phyloP scores from a whole-genome alignment of 1,284 basidiomycete species.

The Caloboletus inedulis region DNA sequence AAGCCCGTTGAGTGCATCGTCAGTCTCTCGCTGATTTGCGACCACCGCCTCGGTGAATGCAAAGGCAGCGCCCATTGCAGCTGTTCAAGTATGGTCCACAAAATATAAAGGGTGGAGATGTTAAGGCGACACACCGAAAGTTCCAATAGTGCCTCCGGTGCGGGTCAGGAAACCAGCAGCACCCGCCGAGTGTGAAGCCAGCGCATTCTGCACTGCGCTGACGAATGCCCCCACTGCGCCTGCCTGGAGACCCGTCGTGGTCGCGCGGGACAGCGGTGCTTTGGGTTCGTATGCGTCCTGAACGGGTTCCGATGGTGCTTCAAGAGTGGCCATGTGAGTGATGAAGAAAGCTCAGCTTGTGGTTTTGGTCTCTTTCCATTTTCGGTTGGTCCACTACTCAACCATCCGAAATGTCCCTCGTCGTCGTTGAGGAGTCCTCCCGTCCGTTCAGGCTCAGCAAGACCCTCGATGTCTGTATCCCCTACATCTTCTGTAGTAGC shows the following conservation, averaged over 20 bases:
- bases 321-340: constrained; percentile 33
- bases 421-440: background rate
- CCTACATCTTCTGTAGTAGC: background rate
- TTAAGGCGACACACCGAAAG: constrained; percentile 79
- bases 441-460: constrained; percentile 26
- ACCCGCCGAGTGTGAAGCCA: constrained; percentile 59
- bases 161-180: constrained; percentile 36
- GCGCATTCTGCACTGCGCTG: constrained; percentile 82
- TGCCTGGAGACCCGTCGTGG: constrained; percentile 63
- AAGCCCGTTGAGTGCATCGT: constrained; percentile 84
- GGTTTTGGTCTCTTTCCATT: constrained; percentile 21
- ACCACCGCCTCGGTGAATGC: constrained; percentile 78
- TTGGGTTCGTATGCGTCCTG: constrained; percentile 51
- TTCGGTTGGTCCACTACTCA: constrained; percentile 11
- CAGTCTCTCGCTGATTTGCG: constrained; percentile 78
- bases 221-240: constrained; percentile 75
- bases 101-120: constrained; percentile 73
- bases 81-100: constrained; percentile 56
- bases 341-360: constrained; percentile 4
- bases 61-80: constrained; percentile 89
- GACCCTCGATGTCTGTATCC: constrained; percentile 29
- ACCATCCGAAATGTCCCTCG: constrained; percentile 10
- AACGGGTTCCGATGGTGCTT: constrained; percentile 23
- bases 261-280: constrained; percentile 56
- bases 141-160: constrained; percentile 60